Base-by-base conservation (phyloP, 2,329 filamentous ascomycete species). In the Fusarium sp. region DNA sequence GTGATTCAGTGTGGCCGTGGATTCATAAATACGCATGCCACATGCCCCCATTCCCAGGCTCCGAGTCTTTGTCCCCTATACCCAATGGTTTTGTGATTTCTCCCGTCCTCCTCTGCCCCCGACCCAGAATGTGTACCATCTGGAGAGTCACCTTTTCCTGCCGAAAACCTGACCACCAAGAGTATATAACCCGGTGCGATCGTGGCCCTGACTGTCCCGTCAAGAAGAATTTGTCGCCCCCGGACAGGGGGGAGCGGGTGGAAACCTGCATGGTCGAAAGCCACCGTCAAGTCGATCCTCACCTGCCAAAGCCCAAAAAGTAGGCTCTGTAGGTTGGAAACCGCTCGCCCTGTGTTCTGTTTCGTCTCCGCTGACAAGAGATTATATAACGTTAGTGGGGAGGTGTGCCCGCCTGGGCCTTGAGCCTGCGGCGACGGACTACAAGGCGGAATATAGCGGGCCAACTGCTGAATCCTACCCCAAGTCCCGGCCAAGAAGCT, bases 231-330 rank as follows among this genome's bases (percentile, higher is more conserved):
- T 45, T 39, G 45, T 63, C 52, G 24, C 27, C 20, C 18, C 67
- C 57, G 22, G 56, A 66, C 57, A 68, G 60, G 63, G 63, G 70
- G 33, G 65, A 62, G 27, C 54, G 52, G 63, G 61, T 56, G 43
- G 65, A 71, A 54, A 68, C 63, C 16, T 71, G 72, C 68, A 65
- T 69, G 56, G 48, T 64, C 35, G 54, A 62, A 35, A 71, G 43
- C 57, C 56, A 71, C 56, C 59, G 31, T 33, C 9, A 63, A 39
- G 29, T 71, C 50, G 63, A 72, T 33, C 48, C 69, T 67, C 69
- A 69, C 54, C 39, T 68, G 2, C 62, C 57, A 20, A 65, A 37
- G 52, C 70, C 61, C 31, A 61, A 48, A 52, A 29, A 64, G 31
- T 64, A 61, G 56, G 37, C 59, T 14, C n/a, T 39, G 24, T 57